A percentile compares a stretch with the other conserved stretches of the same genome.
phyloP scores from a whole-genome alignment of 305 asterid species.

The Fraxinus greggii region DNA sequence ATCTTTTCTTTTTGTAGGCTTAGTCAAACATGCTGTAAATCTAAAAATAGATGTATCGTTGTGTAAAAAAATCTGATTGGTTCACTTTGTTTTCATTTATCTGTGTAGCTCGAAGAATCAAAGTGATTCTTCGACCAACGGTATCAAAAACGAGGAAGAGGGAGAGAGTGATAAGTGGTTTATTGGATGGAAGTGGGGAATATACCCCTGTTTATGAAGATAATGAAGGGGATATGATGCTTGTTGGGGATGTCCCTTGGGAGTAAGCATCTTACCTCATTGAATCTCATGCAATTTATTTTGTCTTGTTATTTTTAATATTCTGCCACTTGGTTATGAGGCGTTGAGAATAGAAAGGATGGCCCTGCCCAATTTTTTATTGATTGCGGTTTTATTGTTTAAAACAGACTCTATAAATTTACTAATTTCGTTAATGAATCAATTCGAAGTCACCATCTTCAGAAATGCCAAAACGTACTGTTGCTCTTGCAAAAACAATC shows the following conservation, averaged over 20 bases:
- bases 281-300: slow-evolving; percentile 33
- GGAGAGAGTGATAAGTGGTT: slow-evolving; percentile 52
- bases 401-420: neutral
- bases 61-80: neutral
- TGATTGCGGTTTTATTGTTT: neutral
- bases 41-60: neutral
- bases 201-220: slow-evolving; percentile 92
- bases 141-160: slow-evolving; percentile 35
- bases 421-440: no score
- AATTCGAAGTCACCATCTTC: neutral
- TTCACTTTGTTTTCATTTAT: neutral
- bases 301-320: slow-evolving; percentile 15
- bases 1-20: neutral
- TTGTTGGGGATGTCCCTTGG: slow-evolving; percentile 97
- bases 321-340: neutral
- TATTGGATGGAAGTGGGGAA: slow-evolving; percentile 84
- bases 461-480: no score
- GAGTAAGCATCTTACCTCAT: slow-evolving; percentile 57
- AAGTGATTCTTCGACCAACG: slow-evolving; percentile 42
- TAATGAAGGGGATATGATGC: slow-evolving; percentile 96
- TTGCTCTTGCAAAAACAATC: no score
- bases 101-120: slow-evolving; percentile 63
- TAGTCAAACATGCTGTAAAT: neutral
- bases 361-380: neutral
- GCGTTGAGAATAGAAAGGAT: neutral